Base-by-base conservation (phyloP, 2,329 filamentous ascomycete species). In the Chalaropsis thielavioides region DNA sequence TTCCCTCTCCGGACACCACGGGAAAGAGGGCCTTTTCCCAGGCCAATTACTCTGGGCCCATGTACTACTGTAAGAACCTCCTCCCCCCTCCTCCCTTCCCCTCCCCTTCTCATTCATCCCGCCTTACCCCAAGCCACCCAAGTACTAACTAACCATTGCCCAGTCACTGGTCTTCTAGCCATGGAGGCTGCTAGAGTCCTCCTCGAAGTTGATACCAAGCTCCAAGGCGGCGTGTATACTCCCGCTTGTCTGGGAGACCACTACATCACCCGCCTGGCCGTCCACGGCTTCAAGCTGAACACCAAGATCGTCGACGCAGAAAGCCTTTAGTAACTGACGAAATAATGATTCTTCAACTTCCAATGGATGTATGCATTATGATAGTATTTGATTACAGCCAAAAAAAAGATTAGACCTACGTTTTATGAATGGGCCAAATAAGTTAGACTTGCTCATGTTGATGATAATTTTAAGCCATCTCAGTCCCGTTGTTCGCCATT, bases 211-310 rank as follows among this genome's bases (percentile, higher is more conserved):
- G 79, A 84, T 15, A 75, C 83, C 13, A 73, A 79, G 43, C 75
- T 89, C 13, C 78, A 78, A 1, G 88, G 88, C 19, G 88, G 88
- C 2, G 76, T 90, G 27, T 82, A 88, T 68, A 92, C 89, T 1
- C 84, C 88, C 0, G 86, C 88, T 0, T 87, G 82, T 64, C 75
- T 92, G 1, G 88, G 88, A 0, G 83, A 86, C 69, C 75, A 78
- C 10, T 87, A 83, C 70, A 76, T 90, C 67, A 82, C 90, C 70
- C 78, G 85, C 15, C 70, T 89, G 49, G 76, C 81, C 43, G 77
- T 79, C 41, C 79, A 77, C 46, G 87, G 87, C 1, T 81, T 91
- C 70, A 81, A 81, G 71, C 78, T 87, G 56, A 82, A 88, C 70
- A 78, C 78, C 27, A 79, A 78, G 71, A 74, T 81, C 15, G 69